Base-by-base conservation (phyloP, 1,284 basidiomycete genomes). In the Boletus semigastroideus region DNA sequence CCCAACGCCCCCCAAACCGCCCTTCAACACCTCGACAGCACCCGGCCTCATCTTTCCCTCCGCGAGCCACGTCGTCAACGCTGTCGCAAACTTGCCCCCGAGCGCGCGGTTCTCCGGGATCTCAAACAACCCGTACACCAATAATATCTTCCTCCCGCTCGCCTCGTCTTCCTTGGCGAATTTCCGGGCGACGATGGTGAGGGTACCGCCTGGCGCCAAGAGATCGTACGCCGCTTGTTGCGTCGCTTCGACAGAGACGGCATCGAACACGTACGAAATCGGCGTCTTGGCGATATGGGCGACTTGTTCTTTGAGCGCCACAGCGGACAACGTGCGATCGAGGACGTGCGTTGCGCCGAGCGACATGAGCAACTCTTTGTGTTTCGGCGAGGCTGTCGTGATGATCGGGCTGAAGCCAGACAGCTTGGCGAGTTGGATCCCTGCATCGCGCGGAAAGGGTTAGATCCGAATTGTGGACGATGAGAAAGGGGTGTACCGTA, bases 291-390 rank as follows among this genome's bases (percentile, higher is more conserved):
- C 7, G 39, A 52, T 17, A 7, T 34, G 25, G 1, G 12, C 13
- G 33, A 48, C 20, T 16, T 46, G 42, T 22, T 43, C 46, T 28
- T 51, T 48, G 22, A 65, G 17, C 2, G 36, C 33, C 19, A 19
- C 30, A 1, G 42, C 40, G 2, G 55, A 10, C 12, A 51, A 52
- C 0, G 48, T 53, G 39, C 71, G 67, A 48, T 70, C 70, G 58
- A 78, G 57, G 49, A 72, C 59, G 43, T 72, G 70, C 1, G 72
- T 74, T 1, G 75, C 78, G 8, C 78, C 78, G 42, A 74, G 61
- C 1, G 68, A 66, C 40, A 67, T 69, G 51, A 77, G 63, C 40
- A 65, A 59, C 1, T 59, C 66, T 5, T 51, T 55, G 56, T 78
- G 72, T 43, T 65, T 56, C 9, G 61, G 50, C 22, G 74, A 76